Base-by-base conservation (phyloP, 2,329 filamentous ascomycete genomes). In the Scleromitrula shiraiana region DNA sequence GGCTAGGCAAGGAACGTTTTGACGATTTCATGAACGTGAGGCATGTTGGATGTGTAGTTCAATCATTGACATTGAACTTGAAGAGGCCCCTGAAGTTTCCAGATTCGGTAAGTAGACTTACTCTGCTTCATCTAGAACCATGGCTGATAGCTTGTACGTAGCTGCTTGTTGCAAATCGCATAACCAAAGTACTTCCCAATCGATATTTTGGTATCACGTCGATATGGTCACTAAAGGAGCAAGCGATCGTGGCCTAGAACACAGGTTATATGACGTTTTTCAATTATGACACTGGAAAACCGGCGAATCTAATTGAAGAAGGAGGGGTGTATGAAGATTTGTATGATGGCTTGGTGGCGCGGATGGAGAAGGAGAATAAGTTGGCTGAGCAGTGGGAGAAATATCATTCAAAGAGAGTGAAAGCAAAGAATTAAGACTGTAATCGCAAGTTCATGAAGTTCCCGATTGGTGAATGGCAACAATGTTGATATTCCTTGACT, bases 11-110 rank as follows among this genome's bases (percentile, higher is more conserved):
- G 22, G 32, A 38, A 12, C 2, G 1, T 5, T 22, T 45, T 29
- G 23, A 15, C 8, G 15, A 45, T 29, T 38, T 45, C n/a, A 45
- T 45, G 22, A 45, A 29, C 17, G 15, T 24, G 42, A 10, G 42
- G 12, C 23, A 12, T 7, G 20, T 45, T 22, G 23, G 32, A 19
- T 14, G n/a, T 6, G 2, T 45, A 17, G 42, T n/a, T 26, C 19
- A 45, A 37, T 9, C 32, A 14, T 17, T 7, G 17, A 39, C 24
- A 17, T 15, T 23, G 5, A 15, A 46, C 24, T 30, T 9, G 19
- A 29, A 24, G 10, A 38, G 23, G 10, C 32, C 7, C 12, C 7
- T 4, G 10, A 17, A 19, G 4, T 30, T 20, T 38, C 42, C 23
- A 5, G 12, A 45, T 38, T 17, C 17, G 14, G 8, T 20, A 15